Evolutionary conservation across 1,284 basidiomycete genomes (phyloP).

Genomic region (Ceratobasidium sp.): DNA sequence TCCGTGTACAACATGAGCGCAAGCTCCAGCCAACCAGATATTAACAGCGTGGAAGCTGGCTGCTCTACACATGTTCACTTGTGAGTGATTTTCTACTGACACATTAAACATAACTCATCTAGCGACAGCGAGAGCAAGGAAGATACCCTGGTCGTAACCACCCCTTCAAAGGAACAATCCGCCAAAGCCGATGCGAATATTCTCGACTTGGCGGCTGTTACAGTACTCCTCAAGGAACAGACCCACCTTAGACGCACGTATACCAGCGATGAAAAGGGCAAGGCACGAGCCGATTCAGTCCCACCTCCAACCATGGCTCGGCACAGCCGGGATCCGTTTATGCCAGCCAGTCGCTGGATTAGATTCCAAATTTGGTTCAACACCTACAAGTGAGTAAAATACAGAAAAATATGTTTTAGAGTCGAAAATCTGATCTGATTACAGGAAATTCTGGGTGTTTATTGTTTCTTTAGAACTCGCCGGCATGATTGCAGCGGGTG

Average conservation of each 20-base stretch:
- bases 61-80: not conserved
- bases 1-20: not conserved
- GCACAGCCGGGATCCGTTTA: too few species aligned
- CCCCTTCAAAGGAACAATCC: not conserved
- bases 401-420: not conserved
- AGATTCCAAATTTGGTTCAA: slow-evolving; percentile 76
- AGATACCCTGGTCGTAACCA: slow-evolving; percentile 1
- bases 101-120: not conserved
- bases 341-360: slow-evolving; percentile 59
- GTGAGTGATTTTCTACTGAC: slow-evolving; percentile 6
- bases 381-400: slow-evolving; percentile 58
- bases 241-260: too few species aligned
- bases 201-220: not conserved
- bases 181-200: not conserved
- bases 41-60: slow-evolving; percentile 4
- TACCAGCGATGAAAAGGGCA: too few species aligned
- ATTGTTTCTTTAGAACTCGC: slow-evolving; percentile 71
- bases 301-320: too few species aligned
- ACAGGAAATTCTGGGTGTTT: slow-evolving; percentile 73
- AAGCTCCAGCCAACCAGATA: not conserved
- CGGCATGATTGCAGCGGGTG: slow-evolving; percentile 70
- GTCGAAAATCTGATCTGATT: not conserved
- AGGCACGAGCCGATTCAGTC: too few species aligned
- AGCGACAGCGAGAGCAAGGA: slow-evolving; percentile 1
- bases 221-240: not conserved